Evolutionary conservation across 768 basidiomycete species (phyloP).

Genomic region (Russula ochroleuca): DNA sequence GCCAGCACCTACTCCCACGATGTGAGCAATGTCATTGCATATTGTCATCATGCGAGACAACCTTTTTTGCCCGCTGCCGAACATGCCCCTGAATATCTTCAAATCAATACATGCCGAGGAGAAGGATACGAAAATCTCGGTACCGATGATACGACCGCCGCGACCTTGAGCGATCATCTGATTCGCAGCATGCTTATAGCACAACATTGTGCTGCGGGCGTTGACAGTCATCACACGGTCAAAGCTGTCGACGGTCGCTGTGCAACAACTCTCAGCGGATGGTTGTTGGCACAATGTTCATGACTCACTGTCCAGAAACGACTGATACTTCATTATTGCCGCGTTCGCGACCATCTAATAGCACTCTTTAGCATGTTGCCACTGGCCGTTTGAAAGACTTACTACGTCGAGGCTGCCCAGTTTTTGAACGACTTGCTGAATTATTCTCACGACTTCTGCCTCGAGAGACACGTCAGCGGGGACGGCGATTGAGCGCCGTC

Average conservation of each 20-base stretch:
- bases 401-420: conserved; percentile 25
- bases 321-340: background rate
- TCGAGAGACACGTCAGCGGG: conserved; percentile 22
- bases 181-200: conserved; percentile 30
- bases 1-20: background rate
- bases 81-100: conserved; percentile 8
- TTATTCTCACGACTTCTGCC: conserved; percentile 7
- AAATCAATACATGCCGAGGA: background rate
- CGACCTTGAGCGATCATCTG: conserved; percentile 30
- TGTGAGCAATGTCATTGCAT: background rate
- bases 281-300: background rate
- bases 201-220: conserved; percentile 26
- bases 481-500: conserved; percentile 15
- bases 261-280: background rate
- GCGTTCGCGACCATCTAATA: conserved; percentile 28
- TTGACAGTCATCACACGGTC: conserved; percentile 16
- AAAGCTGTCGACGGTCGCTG: conserved; percentile 14
- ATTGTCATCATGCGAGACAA: background rate
- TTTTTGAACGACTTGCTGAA: conserved; percentile 13
- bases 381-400: background rate
- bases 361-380: background rate
- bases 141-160: conserved; percentile 22
- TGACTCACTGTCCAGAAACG: conserved; percentile 7
- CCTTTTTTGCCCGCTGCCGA: conserved; percentile 22
- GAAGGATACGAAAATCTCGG: background rate